A percentile compares a stretch with the other conserved stretches of the same genome.
phyloP scores from a whole-genome alignment of 768 basidiomycete species.

The Xerocomellus chrysenteron region DNA sequence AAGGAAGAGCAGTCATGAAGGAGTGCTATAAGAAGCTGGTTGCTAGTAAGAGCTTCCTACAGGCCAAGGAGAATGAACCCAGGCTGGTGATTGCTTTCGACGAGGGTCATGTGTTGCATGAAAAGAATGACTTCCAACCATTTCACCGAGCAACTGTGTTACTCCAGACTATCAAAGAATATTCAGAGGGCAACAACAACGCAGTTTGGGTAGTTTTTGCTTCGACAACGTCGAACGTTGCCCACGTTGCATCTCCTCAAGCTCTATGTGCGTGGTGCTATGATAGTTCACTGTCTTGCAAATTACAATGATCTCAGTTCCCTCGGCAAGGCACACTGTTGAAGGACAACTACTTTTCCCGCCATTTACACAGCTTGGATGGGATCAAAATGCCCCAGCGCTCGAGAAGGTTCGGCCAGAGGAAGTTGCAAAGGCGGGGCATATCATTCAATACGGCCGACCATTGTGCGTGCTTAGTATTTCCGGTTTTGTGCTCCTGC shows the following conservation, averaged over 20 bases:
- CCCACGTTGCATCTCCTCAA: neutral
- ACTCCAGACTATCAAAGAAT: neutral
- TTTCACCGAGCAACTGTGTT: too few species aligned
- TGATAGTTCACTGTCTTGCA: neutral
- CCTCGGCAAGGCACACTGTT: neutral
- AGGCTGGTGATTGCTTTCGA: too few species aligned
- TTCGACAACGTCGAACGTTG: neutral
- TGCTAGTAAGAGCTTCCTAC: too few species aligned
- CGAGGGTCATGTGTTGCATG: too few species aligned
- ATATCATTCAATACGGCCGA: neutral
- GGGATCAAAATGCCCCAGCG: neutral
- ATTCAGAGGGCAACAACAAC: neutral
- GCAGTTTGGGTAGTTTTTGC: neutral
- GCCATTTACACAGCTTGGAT: neutral
- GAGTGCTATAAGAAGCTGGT: too few species aligned
- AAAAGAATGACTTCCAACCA: too few species aligned
- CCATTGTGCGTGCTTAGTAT: neutral
- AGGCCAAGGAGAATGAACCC: too few species aligned
- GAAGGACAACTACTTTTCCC: neutral
- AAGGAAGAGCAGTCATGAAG: too few species aligned
- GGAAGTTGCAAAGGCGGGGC: neutral
- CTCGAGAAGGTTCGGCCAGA: neutral
- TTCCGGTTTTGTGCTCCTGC: neutral
- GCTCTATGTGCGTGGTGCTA: neutral
- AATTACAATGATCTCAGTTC: neutral